Conservation (phyloP, 2,329 filamentous ascomycete species). For the Biscogniauxia mediterranea region DNA sequence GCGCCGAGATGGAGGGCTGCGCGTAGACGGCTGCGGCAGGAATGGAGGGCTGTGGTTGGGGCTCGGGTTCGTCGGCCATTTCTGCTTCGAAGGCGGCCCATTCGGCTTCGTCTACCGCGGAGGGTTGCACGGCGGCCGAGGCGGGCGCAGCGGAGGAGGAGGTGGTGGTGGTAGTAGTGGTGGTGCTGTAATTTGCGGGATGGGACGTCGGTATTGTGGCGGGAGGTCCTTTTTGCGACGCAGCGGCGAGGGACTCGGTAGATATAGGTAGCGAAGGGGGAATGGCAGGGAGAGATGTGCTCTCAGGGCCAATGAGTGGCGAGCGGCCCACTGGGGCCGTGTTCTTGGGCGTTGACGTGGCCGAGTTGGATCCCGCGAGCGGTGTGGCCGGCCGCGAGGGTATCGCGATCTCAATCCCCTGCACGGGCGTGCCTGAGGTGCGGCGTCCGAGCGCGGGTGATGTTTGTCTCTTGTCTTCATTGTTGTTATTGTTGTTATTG, state of each 20-base stretch:
- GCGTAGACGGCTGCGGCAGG: conserved; percentile 15
- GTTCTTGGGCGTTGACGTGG: conserved; percentile 42
- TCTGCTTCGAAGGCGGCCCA: conserved; percentile 88
- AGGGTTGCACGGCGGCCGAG: conserved; percentile 17
- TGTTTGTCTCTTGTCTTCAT: conserved; percentile 32
- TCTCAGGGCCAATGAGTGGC: conserved; percentile 33
- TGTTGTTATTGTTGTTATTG: conserved; percentile 19
- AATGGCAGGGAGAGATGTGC: conserved; percentile 7
- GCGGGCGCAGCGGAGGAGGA: conserved; percentile 13
- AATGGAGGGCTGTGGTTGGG: background rate
- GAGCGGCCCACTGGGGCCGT: conserved; percentile 36
- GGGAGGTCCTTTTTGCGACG: background rate
- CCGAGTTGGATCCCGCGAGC: conserved; percentile 41
- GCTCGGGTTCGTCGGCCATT: conserved; percentile 49
- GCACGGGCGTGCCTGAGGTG: conserved; percentile 50
- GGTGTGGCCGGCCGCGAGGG: conserved; percentile 64
- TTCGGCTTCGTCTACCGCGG: conserved; percentile 65
- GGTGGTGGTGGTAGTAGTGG: conserved; percentile 9
- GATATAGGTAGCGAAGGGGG: conserved; percentile 22
- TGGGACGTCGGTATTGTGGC: background rate
- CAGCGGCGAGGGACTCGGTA: conserved; percentile 20
- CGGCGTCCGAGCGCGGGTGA: conserved; percentile 46
- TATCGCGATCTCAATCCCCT: conserved; percentile 61
- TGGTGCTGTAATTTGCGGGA: conserved; percentile 1
- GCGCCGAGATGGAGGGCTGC: conserved; percentile 65